Base-by-base conservation (phyloP, 345 rosid species). In the Eucalyptus cloeziana region DNA sequence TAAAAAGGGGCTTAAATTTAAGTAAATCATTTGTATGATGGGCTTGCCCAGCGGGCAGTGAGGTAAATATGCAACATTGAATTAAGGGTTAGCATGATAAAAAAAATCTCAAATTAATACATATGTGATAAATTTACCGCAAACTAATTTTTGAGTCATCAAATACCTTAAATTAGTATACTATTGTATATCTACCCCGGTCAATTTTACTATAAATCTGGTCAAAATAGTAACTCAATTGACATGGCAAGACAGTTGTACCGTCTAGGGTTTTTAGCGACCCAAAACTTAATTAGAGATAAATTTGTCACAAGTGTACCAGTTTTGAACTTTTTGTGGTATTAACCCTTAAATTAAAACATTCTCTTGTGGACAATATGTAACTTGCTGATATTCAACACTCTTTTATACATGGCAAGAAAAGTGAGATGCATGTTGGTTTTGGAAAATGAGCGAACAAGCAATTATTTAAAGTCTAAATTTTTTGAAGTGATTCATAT, bases 81-180 rank as follows among this genome's bases (percentile, higher is more conserved):
- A 17, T 5, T 33, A 33, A 69, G 17, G 62, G 30, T 24, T 11
- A 0, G 9, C 24, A 56, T 56, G 6, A 24, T 6, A 56, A 56
- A 56, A 52, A 52, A 56, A 24, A 56, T 24, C 1, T 56, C 62
- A 56, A 56, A 56, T 56, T 56, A 4, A 56, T 56, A 24, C 13
- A 56, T 0, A 9, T 10, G 0, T 4, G 6, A 56, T 25, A 56
- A 22, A 56, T 56, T 24, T 24, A 24, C 0, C 10, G 1, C 0
- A 56, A 56, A 56, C 27, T 56, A 22, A 56, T 56, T 56, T 56
- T 24, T 56, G 13, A 10, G 62, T 56, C 0, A 56, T 56, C 13
- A 56, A 56, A 56, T 22, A 56, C 27, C 13, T 22, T 4, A 56
- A 56, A 56, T 56, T 56, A 10, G 1, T 4, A 56, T 25, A 56